Percentiles rank a stretch among this genome's conserved stretches.
Evolutionary conservation across 208 protist genomes (phyloP).

Genomic region (Leishmania turanica): DNA sequence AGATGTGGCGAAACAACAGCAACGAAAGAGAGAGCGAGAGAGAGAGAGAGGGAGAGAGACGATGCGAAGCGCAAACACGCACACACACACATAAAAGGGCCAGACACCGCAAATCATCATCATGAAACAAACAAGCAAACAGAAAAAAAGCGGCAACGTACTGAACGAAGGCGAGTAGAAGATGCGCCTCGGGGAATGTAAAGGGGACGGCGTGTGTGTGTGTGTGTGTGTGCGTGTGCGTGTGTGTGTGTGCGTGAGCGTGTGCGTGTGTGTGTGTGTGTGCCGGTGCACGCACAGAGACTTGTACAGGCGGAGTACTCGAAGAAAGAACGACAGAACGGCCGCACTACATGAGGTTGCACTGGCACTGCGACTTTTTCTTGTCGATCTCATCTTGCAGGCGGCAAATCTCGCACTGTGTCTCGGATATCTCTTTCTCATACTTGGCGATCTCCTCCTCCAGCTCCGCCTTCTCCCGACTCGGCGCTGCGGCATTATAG

Average conservation of each 20-base stretch:
- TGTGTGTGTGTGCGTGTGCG: background rate
- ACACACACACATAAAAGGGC: conserved; percentile 5
- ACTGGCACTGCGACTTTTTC: conserved; percentile 56
- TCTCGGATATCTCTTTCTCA: conserved; percentile 65
- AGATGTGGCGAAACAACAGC: background rate
- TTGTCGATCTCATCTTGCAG: conserved; percentile 60
- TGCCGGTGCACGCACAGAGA: background rate
- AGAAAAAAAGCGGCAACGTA: background rate
- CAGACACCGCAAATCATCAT: background rate
- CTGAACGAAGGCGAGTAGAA: background rate
- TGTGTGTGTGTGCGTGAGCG: background rate
- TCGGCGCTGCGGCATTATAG: conserved; percentile 30
- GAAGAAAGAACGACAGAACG: background rate
- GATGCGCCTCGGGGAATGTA: background rate
- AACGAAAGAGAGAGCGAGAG: background rate
- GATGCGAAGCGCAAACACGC: background rate
- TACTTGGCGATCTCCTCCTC: conserved; percentile 44
- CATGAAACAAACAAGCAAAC: background rate
- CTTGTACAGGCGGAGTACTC: background rate
- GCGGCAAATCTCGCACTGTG: conserved; percentile 46
- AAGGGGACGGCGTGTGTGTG: background rate
- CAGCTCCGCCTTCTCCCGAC: conserved; percentile 49
- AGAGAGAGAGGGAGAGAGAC: no score
- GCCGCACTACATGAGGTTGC: conserved; percentile 57
- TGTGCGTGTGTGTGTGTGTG: background rate